Base-by-base conservation (phyloP, 2,329 filamentous ascomycete genomes). In the Diaporthe australafricana region DNA sequence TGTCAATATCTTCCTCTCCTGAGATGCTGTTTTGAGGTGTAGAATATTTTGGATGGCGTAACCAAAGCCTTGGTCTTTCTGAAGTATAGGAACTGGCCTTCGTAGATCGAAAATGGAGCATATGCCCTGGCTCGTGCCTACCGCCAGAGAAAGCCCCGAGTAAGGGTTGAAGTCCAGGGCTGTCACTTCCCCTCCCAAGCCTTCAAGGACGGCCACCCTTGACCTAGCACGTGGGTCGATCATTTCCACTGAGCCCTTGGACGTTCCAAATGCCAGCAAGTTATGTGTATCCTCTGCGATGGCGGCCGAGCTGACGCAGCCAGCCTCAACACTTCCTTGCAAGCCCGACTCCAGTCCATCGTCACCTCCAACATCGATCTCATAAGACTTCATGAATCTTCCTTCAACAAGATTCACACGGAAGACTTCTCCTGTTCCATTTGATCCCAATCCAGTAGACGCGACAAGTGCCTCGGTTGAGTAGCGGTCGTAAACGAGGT, bases 41-140 rank as follows among this genome's bases (percentile, higher is more conserved):
- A 91, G 89, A 69, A 99, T 86, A 57, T 94, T 97, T 78, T 98
- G 93, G 72, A 99, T 94, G 0, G 96, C 90, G 79, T 95, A 97
- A 2, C 96, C 96, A 80, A 98, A 98, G 62, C 97, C 96, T 83
- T 99, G 96, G 77, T 98, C 96, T 81, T 98, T 98, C 79, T 92
- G 94, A 62, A 98, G 85, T 11, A 98, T 84, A 1, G 97, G 95
- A 0, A 93, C 88, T 0, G 96, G 95, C 27, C 94, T 95, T 79
- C 96, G 93, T 66, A 99, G 85, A 81, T 99, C 96, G 80, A 97
- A 99, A 9, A 98, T 89, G 77, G 97, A 93, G 57, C 98, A 90
- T 60, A 98, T 88, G 27, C 97, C 96, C 56, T 90, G 92, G 0
- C 94, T 96, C n/a, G 94, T 94, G 22, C 96, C 96, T 1, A 94